Evolutionary conservation across 805 yeast genomes (phyloP), one percentile per base, ranked within the genome.

Genomic region (Candida patagonica): DNA sequence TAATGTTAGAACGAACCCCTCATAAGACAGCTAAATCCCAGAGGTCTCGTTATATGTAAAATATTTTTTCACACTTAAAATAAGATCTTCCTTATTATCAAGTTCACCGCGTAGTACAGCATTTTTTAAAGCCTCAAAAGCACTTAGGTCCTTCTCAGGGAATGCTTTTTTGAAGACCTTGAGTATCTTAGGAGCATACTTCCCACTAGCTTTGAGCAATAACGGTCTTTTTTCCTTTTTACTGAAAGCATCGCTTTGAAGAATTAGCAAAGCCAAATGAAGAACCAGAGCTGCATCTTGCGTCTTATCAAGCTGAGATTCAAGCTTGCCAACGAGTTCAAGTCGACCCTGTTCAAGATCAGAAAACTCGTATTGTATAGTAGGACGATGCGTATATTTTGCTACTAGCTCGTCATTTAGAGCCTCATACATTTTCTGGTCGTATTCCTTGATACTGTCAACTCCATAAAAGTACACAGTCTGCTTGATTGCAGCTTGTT

Each of bases 131-230:
- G 32, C 45, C 5, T 12, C 29, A 34, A 53, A 57, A 24, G 17
- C 37, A 8, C 54, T 52, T 34, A 52, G 47, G 24, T 33, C 27
- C 22, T 35, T 34, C 12, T 27, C 24, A 20, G 19, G 20, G 17
- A 6, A 20, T 12, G 26, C 15, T 26, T 23, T 22, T 24, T 5
- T 30, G 4, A 52, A 45, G 16, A 37, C 44, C 35, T 52, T 52
- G 30, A 57, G 44, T 3, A 58, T 31, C 25, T 53, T 53, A 5
- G 62, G 61, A 16, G 55, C 52, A 15, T 47, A 44, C 38, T 55
- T 57, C 12, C 62, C 61, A 4, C 49, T 35, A 21, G 54, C 41
- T 17, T 49, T 43, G 16, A 58, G 43, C 8, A 48, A 26, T 2
- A 55, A 55, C 6, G 46, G 42, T 17, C 32, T 34, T 15, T 44